phyloP scores from a whole-genome alignment of 2,329 filamentous ascomycete species.

The Byssothecium circinans region DNA sequence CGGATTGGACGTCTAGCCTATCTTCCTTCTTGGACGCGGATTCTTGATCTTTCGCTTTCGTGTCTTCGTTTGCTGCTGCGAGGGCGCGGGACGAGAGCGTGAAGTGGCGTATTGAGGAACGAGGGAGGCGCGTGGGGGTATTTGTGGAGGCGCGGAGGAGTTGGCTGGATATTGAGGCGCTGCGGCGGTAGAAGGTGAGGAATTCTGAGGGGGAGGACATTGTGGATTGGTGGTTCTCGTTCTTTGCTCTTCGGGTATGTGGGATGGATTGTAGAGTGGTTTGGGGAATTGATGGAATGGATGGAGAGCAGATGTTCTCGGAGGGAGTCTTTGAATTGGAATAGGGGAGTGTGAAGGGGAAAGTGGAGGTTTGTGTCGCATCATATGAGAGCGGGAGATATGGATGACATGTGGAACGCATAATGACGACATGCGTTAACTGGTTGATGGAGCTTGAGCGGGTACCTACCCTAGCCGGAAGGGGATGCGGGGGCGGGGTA shows the following conservation, averaged over 20 bases:
- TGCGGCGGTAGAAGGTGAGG: constrained; percentile 43
- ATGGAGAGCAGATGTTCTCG: too few relatives aligned
- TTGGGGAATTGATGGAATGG: background rate
- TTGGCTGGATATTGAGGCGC: constrained; percentile 10
- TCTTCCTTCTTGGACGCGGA: constrained; percentile 36
- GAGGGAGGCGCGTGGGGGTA: constrained; percentile 11
- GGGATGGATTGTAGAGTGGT: background rate
- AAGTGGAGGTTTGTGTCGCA: background rate
- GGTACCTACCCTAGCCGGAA: background rate
- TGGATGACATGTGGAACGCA: constrained; percentile 6
- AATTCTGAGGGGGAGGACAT: constrained; percentile 42
- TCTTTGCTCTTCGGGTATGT: background rate
- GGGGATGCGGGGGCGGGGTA: constrained; percentile 7
- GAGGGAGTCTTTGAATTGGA: too few relatives aligned
- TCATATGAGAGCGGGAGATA: constrained; percentile 2
- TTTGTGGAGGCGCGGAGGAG: background rate
- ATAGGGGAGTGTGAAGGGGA: too few relatives aligned
- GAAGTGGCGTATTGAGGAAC: constrained; percentile 17
- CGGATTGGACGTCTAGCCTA: constrained; percentile 38
- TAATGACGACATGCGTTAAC: constrained; percentile 11
- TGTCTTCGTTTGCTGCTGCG: background rate
- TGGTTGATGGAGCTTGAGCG: too few relatives aligned
- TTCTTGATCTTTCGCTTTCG: constrained; percentile 21
- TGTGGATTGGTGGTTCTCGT: background rate
- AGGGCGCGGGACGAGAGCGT: constrained; percentile 15